phyloP scores from a whole-genome alignment of 805 yeast genomes.

The Ogataea methanolica region DNA sequence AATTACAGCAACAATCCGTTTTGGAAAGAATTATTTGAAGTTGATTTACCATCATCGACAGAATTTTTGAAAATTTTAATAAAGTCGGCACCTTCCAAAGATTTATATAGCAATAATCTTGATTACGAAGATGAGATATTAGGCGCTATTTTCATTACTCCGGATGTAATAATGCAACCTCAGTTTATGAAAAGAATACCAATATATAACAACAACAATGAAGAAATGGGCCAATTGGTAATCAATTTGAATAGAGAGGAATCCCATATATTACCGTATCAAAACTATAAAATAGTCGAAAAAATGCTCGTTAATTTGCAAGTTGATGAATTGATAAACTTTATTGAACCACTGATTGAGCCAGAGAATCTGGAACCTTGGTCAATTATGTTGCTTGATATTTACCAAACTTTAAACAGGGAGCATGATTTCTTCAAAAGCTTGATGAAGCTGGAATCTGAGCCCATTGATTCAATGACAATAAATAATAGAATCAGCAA shows the following conservation, averaged over 20 bases:
- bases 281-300: slow-evolving; percentile 58
- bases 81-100: slow-evolving; percentile 21
- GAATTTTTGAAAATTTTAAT: slow-evolving; percentile 47
- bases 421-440: slow-evolving; percentile 73
- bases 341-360: slow-evolving; percentile 32
- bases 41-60: slow-evolving; percentile 55
- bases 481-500: slow-evolving; percentile 37
- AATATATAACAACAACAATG: slow-evolving; percentile 18
- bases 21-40: slow-evolving; percentile 75
- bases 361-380: slow-evolving; percentile 44
- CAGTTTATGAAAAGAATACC: slow-evolving; percentile 19
- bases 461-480: slow-evolving; percentile 40
- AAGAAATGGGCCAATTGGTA: slow-evolving; percentile 54
- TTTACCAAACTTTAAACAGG: slow-evolving; percentile 64
- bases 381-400: slow-evolving; percentile 60
- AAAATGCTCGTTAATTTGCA: slow-evolving; percentile 52
- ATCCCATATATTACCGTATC: slow-evolving; percentile 55
- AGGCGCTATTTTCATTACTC: slow-evolving; percentile 53
- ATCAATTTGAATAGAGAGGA: slow-evolving; percentile 47
- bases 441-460: slow-evolving; percentile 63
- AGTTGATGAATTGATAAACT: slow-evolving; percentile 47
- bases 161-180: slow-evolving; percentile 39
- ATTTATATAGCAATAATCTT: slow-evolving; percentile 9
- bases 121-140: slow-evolving; percentile 34
- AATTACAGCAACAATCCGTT: slow-evolving; percentile 50